Percentiles rank a stretch among this genome's conserved stretches.
Conservation (phyloP, 225 moss, liverwort and hornwort genomes). For the Sphagnum contortum region DNA sequence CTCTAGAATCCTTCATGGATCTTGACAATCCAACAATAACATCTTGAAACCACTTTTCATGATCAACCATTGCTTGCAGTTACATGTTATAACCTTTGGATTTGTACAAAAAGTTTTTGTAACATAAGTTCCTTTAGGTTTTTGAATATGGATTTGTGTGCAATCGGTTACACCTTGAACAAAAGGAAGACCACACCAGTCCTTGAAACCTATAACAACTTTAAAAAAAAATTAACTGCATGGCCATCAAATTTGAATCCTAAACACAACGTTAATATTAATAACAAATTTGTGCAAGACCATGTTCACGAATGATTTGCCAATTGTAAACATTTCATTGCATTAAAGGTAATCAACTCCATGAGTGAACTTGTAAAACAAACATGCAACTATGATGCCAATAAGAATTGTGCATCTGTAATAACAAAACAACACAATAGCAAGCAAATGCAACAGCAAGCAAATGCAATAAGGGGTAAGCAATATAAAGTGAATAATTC, state of each 20-base stretch:
- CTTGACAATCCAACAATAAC: background rate
- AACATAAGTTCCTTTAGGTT: background rate
- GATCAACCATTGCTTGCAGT: background rate
- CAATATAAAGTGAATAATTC: no score
- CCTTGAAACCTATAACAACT: background rate
- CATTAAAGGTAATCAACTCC: background rate
- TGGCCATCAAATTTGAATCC: background rate
- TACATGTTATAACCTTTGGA: background rate
- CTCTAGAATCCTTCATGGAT: background rate
- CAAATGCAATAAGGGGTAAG: no score
- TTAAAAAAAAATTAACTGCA: background rate
- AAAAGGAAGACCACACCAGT: background rate
- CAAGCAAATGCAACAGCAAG: no score
- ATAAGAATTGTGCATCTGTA: background rate
- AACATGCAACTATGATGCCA: background rate
- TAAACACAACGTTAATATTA: background rate
- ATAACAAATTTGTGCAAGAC: background rate
- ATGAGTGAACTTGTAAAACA: background rate
- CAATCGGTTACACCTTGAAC: background rate
- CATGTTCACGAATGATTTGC: background rate
- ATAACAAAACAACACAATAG: no score
- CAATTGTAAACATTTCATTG: background rate
- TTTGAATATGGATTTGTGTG: background rate
- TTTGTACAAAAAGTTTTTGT: no score
- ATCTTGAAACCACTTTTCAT: background rate